A percentile compares a stretch with the other conserved stretches of the same genome.
Evolutionary conservation across 2,329 filamentous ascomycete genomes (phyloP).

Genomic region (Zarea fungicola): DNA sequence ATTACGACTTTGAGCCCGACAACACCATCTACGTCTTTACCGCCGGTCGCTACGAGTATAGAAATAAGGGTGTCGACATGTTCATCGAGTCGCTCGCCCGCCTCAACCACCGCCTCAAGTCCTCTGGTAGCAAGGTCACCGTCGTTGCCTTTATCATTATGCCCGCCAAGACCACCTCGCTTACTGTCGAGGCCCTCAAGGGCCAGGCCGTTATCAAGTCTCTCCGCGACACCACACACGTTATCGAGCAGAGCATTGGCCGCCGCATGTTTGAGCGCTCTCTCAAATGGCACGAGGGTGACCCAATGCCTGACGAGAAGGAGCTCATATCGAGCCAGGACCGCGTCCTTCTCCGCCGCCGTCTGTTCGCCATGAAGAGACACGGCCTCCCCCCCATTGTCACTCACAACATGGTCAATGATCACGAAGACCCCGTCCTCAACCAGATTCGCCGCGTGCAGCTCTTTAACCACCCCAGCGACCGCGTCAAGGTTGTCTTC

Average conservation of each 20-base stretch:
- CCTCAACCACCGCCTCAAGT: conserved; percentile 89
- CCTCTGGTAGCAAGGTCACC: conserved; percentile 78
- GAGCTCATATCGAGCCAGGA: conserved; percentile 90
- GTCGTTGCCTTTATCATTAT: conserved; percentile 98
- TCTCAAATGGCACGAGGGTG: conserved; percentile 91
- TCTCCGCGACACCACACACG: conserved; percentile 82
- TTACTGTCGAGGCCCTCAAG: conserved; percentile 93
- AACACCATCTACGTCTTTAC: conserved; percentile 99
- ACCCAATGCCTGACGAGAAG: conserved; percentile 91
- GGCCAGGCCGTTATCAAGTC: conserved; percentile 98
- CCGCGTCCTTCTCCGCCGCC: conserved; percentile 82
- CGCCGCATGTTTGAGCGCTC: conserved; percentile 93
- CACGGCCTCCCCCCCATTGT: conserved; percentile 87
- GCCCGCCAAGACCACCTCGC: conserved; percentile 90
- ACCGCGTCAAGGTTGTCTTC: conserved; percentile 97
- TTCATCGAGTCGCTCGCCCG: conserved; percentile 96
- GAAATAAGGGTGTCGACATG: conserved; percentile 99
- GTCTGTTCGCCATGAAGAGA: conserved; percentile 95
- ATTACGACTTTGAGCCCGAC: conserved; percentile 94
- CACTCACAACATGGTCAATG: conserved; percentile 98
- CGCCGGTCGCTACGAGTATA: conserved; percentile 91
- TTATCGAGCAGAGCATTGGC: conserved; percentile 88
- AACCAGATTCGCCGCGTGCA: conserved; percentile 95
- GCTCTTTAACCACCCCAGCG: conserved; percentile 91
- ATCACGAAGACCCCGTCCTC: conserved; percentile 85